Evolutionary conservation across 1,284 basidiomycete genomes (phyloP), one percentile per base, ranked within the genome.

Genomic region (Moniliella sp.): DNA sequence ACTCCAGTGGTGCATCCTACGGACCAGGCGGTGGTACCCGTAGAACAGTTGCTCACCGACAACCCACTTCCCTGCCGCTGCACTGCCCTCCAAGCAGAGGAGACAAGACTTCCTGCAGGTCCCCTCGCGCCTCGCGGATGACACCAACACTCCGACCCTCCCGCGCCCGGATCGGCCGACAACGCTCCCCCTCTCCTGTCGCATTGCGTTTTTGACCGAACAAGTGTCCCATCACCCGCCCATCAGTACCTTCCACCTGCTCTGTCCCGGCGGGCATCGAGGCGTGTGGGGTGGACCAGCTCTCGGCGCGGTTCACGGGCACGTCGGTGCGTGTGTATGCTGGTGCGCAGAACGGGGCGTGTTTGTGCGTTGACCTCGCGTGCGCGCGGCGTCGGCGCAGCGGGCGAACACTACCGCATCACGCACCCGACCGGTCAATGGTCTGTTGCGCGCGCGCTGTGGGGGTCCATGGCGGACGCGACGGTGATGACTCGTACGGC

Each of bases 161-260:
- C n/a, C n/a, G n/a, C n/a, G n/a, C n/a, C n/a, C n/a, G n/a, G n/a
- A n/a, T n/a, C n/a, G n/a, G n/a, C n/a, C n/a, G n/a, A n/a, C n/a
- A n/a, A n/a, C n/a, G n/a, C n/a, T n/a, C n/a, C n/a, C n/a, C n/a
- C n/a, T n/a, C n/a, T n/a, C n/a, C n/a, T n/a, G 28, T 18, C 11
- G n/a, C 10, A 30, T 30, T n/a, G 28, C 15, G 5, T 18, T 18
- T 16, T 18, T 30, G 10, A 18, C 64, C 62, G 78, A 78, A 54
- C 83, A 91, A 63, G 73, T 88, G 21, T 86, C 80, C 3, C 84
- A 93, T 63, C 84, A 93, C 51, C 86, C 84, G 1, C 84, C 84
- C 1, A 71, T 91, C 18, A 84, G 80, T 1, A 74, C 78, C 1
- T 88, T 75, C 52, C 30, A 30, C 33, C 10, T 16, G 4, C n/a